Percentiles rank a stretch among this genome's conserved stretches.
Conservation (phyloP, 2,329 filamentous ascomycete species). For the Cercospora canescens region DNA sequence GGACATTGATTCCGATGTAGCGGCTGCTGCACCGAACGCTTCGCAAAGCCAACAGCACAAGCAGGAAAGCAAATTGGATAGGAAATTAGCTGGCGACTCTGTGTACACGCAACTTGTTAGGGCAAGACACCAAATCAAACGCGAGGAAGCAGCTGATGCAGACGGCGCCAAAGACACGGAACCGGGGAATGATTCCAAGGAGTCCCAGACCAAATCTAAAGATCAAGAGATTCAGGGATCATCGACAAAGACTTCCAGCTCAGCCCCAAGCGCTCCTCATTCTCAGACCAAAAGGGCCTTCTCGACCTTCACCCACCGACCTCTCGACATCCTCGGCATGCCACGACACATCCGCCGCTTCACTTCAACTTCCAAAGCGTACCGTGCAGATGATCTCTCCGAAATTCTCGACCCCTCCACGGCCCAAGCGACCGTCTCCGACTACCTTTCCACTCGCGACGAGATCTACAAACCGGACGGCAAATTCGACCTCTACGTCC, state of each 20-base stretch:
- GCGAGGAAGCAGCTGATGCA: constrained; percentile 9
- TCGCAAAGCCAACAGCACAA: not conserved
- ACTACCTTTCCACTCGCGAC: constrained; percentile 26
- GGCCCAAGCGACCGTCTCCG: constrained; percentile 24
- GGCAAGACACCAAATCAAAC: constrained; percentile 4
- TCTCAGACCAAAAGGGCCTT: constrained; percentile 11
- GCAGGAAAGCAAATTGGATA: not conserved
- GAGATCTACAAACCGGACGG: constrained; percentile 1
- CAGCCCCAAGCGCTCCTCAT: not conserved
- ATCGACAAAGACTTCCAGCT: not conserved
- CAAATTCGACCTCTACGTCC: not conserved
- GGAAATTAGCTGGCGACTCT: not conserved
- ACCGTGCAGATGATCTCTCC: not conserved
- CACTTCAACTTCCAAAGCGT: not conserved
- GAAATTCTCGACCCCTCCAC: constrained; percentile 18
- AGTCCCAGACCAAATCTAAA: not conserved
- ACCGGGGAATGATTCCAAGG: not conserved
- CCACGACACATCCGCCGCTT: not conserved
- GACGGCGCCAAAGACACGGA: not conserved
- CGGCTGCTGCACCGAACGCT: not conserved
- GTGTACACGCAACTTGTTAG: constrained; percentile 7
- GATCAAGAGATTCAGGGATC: not conserved
- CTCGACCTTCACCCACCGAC: constrained; percentile 7
- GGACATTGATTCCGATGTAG: not conserved
- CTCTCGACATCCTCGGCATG: not conserved